Conservation (phyloP, 331 rosid genomes). For the Ulmus americana region DNA sequence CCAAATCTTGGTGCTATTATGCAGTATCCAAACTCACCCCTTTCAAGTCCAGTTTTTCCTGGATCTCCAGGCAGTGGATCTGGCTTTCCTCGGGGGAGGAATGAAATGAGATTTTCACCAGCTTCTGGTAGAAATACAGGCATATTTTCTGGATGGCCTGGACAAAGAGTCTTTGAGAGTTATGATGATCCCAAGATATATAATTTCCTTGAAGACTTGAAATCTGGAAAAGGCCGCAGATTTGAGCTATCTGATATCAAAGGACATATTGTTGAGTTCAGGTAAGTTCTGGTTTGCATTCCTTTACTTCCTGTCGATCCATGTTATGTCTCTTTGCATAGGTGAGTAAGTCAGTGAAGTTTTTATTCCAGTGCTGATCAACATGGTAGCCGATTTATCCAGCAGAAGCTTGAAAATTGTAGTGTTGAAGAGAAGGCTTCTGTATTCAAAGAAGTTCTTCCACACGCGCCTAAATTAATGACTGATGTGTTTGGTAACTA, state of each 20-base stretch:
- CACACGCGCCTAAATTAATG: slow-evolving; percentile 60
- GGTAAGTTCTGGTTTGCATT: slow-evolving; percentile 40
- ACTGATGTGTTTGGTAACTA: slow-evolving; percentile 84
- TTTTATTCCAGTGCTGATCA: slow-evolving; percentile 60
- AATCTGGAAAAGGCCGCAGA: slow-evolving; percentile 73
- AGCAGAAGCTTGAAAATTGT: slow-evolving; percentile 70
- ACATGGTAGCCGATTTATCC: slow-evolving; percentile 87
- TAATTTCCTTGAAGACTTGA: slow-evolving; percentile 75
- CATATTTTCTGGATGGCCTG: slow-evolving; percentile 65
- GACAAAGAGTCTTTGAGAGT: slow-evolving; percentile 52
- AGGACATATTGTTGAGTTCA: slow-evolving; percentile 74
- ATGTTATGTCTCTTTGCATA: slow-evolving; percentile 8
- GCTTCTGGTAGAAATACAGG: slow-evolving; percentile 53
- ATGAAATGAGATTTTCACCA: slow-evolving; percentile 51
- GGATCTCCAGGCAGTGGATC: slow-evolving; percentile 59
- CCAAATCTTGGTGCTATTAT: slow-evolving; percentile 44
- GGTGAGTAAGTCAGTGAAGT: slow-evolving; percentile 1
- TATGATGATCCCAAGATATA: slow-evolving; percentile 57
- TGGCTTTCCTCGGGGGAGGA: slow-evolving; percentile 47
- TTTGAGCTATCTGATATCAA: slow-evolving; percentile 79
- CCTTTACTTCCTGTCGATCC: not conserved
- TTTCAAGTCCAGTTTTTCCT: slow-evolving; percentile 59
- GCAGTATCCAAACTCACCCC: slow-evolving; percentile 61
- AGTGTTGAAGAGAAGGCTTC: slow-evolving; percentile 51
- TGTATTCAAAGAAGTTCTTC: slow-evolving; percentile 61